Conservation (phyloP, 23 red algal species). For the Gracilaria domingensis region DNA sequence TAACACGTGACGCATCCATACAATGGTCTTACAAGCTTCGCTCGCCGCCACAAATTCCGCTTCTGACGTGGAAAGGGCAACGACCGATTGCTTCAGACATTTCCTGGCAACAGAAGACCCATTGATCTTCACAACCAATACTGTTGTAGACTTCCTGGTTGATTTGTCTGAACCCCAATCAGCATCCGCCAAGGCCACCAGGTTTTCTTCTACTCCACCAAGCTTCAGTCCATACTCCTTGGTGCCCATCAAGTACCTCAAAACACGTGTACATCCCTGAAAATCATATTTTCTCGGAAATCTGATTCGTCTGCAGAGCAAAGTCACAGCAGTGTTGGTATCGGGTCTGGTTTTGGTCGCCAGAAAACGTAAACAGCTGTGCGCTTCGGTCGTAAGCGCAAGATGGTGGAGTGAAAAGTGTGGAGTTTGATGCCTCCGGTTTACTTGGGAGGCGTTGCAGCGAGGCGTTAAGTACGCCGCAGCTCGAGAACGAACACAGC, state of each 20-base stretch:
- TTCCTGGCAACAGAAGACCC: background rate
- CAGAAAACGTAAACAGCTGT: conserved; percentile 5
- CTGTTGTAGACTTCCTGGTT: background rate
- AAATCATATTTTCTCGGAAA: background rate
- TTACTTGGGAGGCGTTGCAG: too few relatives aligned
- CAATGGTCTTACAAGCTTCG: too few relatives aligned
- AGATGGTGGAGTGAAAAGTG: too few relatives aligned
- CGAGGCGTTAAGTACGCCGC: too few relatives aligned
- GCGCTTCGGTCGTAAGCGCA: too few relatives aligned
- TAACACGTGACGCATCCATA: too few relatives aligned
- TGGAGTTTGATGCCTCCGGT: too few relatives aligned
- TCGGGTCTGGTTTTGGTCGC: conserved; percentile 18
- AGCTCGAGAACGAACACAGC: too few relatives aligned
- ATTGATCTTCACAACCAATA: background rate
- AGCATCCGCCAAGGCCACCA: background rate
- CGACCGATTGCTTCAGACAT: background rate
- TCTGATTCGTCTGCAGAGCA: background rate
- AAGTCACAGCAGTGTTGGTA: background rate
- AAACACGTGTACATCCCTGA: background rate
- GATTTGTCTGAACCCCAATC: background rate
- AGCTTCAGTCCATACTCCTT: background rate
- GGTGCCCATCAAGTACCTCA: background rate
- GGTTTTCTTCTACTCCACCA: background rate
- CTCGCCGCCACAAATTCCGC: too few relatives aligned
- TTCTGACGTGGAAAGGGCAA: too few relatives aligned